These are phyloP conservation scores for Scutellaria barbata DNA, from an alignment of 257 asterid genomes.

Conservation along the genomic window DNA sequence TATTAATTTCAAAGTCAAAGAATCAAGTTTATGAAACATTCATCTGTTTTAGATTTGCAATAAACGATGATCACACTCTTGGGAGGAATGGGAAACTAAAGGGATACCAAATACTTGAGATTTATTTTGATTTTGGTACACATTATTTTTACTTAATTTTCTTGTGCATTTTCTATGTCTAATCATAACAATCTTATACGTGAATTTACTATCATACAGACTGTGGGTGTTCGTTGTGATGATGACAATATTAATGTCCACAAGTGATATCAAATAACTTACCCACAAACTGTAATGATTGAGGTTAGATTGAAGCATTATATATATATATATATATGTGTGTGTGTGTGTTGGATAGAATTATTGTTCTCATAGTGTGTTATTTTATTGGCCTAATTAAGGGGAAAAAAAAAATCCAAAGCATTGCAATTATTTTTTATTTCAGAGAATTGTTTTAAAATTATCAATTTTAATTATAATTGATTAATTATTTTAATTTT, in stretches of 20 bases:
- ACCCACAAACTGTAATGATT: neutral
- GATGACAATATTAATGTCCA: conserved; percentile 10
- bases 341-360: neutral
- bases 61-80: neutral
- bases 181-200: neutral
- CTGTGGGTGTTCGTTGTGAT: conserved; percentile 14
- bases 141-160: neutral
- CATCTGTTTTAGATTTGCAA: too few species aligned
- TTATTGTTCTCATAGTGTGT: neutral
- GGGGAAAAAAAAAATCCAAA: too few species aligned
- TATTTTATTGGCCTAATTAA: too few species aligned
- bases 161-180: neutral
- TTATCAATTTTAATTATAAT: too few species aligned
- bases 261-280: neutral
- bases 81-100: neutral
- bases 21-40: too few species aligned
- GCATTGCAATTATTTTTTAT: too few species aligned
- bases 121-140: conserved; percentile 20
- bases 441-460: too few species aligned
- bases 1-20: too few species aligned
- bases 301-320: neutral
- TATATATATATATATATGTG: neutral
- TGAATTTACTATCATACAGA: neutral
- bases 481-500: too few species aligned
- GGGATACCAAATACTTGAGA: neutral